Evolutionary conservation across 176 grass and related monocot genomes (phyloP), one percentile per base, ranked within the genome.

Genomic region (Raddia distichophylla): DNA sequence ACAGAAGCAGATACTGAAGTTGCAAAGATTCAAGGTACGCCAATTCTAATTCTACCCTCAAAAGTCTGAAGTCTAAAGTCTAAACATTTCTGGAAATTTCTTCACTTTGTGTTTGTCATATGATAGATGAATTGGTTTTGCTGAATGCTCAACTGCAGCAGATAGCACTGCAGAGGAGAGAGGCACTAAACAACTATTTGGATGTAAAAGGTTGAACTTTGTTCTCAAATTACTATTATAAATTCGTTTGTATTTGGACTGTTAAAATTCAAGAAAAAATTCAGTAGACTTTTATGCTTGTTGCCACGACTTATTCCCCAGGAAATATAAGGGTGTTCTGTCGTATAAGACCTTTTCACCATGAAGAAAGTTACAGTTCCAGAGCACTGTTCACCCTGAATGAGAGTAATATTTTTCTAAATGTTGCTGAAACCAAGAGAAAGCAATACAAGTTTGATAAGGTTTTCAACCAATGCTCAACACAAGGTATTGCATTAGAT

Each of bases 391-490:
- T 95, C 58, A 79, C 87, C 67, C 67, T 87, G 45, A 90, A 95
- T 88, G 86, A 90, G 64, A 94, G 79, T 66, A 98, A 86, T 70
- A 37, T 98, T 70, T 89, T 88, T 56, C 64, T 95, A 57, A 84
- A 83, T 86, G 67, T 91, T 88, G 64, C 84, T 80, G 88, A 93
- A 35, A 90, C 68, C 13, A 98, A 93, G 93, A 89, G 65, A 87
- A 98, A 95, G 67, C 93, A 90, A 88, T 98, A 98, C 86, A 98
- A 86, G 49, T 98, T 98, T 54, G 96, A 95, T 75, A 95, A 98
- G 84, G 96, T 98, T 89, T 98, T 98, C 64, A 75, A 69, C 49
- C 81, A 65, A 82, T 77, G 63, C 68, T 93, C 93, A 77, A 95
- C 89, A 61, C 96, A 98, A 98, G 95, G 95, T 98, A 94, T 77